Base-by-base conservation (phyloP, 2,329 filamentous ascomycete species). In the Monilinia vaccinii-corymbosi region DNA sequence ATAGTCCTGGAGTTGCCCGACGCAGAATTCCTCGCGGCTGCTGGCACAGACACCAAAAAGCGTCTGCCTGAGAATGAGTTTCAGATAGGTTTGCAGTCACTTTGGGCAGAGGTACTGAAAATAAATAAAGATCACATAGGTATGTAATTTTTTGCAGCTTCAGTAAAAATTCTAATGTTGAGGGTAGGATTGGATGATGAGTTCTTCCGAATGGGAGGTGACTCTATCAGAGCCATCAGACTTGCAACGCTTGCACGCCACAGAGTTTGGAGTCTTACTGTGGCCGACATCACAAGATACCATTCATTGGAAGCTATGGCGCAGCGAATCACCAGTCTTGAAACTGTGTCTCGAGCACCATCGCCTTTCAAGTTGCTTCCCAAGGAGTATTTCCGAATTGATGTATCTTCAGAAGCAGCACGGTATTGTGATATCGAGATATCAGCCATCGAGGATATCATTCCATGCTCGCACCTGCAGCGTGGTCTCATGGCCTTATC, bases 291-390 rank as follows among this genome's bases (percentile, higher is more conserved):
- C 51, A 62, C 4, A 69, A 76, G 57, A 73, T 75, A 36, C 72
- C 68, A 9, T 67, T 78, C 2, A 68, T 75, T 0, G 73, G 70
- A 0, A 79, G 81, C 77, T 61, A 61, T 44, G n/a, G n/a, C 42
- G 25, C 16, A 49, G n/a, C 13, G 14, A 28, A 16, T 49, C n/a
- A 32, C 46, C 8, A 28, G 1, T 32, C 25, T 31, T 13, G 45
- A 47, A 21, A 31, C 2, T 31, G 23, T 49, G 25, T 2, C 46
- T 28, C 14, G 8, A 32, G 46, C 14, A 18, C 14, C 31, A 32
- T 49, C 46, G 25, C 46, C 46, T 28, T 32, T 49, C 10, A 28
- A 28, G 8, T n/a, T 49, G 21, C 18, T 49, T 14, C 23, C 21
- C 21, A 23, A 23, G 10, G 21, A 23, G 11, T 47, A 10, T 13